These are phyloP conservation scores for Anthostomella pinea DNA, from an alignment of 2,329 filamentous ascomycete genomes.

Conservation along the genomic window DNA sequence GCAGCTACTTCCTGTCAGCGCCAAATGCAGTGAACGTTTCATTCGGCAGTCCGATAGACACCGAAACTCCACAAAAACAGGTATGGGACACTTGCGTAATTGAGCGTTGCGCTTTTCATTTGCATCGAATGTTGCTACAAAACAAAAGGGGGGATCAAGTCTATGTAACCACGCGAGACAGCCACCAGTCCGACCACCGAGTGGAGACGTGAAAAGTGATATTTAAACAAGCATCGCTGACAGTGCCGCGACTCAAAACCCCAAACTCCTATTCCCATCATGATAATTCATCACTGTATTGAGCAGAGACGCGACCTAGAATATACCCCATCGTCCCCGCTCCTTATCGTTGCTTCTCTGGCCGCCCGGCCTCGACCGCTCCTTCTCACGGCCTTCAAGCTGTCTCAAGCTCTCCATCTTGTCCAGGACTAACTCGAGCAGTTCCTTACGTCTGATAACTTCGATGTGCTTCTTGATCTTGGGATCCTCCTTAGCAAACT, in stretches of 20 bases:
- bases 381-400: conserved; percentile 72
- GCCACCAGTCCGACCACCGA: conserved; percentile 8
- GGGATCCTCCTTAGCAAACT: conserved; percentile 88
- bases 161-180: conserved; percentile 12
- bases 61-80: too few species aligned
- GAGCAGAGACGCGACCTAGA: conserved; percentile 33
- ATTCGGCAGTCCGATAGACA: too few species aligned
- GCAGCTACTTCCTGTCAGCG: too few species aligned
- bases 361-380: conserved; percentile 35
- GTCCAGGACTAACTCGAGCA: conserved; percentile 86
- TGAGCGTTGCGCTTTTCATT: too few species aligned
- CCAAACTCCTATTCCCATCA: conserved; percentile 17
- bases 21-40: too few species aligned
- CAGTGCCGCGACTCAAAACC: conserved; percentile 7
- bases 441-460: conserved; percentile 85
- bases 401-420: conserved; percentile 93
- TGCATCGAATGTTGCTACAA: conserved; percentile 5
- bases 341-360: conserved; percentile 37
- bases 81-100: too few species aligned
- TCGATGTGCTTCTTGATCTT: conserved; percentile 88
- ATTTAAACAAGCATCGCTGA: conserved; percentile 15
- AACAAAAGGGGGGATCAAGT: conserved; percentile 14
- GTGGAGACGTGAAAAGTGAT: conserved; percentile 13
- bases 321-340: conserved; percentile 49
- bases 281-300: conserved; percentile 16